Base-by-base conservation (phyloP, 208 protist genomes). In the Zelonia costaricensis region DNA sequence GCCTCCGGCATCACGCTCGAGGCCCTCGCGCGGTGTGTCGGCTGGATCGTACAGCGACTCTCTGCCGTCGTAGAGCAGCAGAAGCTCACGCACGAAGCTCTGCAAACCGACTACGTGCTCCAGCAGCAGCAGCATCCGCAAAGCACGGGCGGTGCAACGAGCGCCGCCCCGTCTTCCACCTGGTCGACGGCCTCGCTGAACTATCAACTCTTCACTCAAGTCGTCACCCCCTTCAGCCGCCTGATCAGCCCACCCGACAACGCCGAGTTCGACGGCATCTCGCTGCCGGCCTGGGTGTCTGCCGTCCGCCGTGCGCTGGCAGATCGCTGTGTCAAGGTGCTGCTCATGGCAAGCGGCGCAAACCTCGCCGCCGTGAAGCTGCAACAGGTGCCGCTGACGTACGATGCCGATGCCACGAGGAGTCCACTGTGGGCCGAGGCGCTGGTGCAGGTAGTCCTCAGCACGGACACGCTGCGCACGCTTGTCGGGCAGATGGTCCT, bases 401-500 rank as follows among this genome's bases (percentile, higher is more conserved):
- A 44, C 9, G 22, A 36, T 9, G 10, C 38, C 15, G 22, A 2
- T 0, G 43, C 54, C 18, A 28, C 47, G 44, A 25, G 33, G 8
- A 30, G 25, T 6, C 46, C 56, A 22, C 40, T 63, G 30, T 93
- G 82, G 83, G 79, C 75, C 0, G 42, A 60, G 13, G 76, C 69
- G 53, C 71, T 91, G 30, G 61, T 88, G 28, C 66, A 76, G 20
- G 75, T 69, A 3, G 48, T 81, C 33, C 62, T 94, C 38, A 67
- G 76, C 38, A 59, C 61, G 16, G 76, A 81, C 25, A 94, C 88
- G 3, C 69, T 94, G 22, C 63, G 77, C 12, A 86, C 82, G 3
- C 53, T 94, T 10, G 63, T 90, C 4, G 84, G 88, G 7, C 82
- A 88, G 74, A 69, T 94, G 39, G 55, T 57, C 12, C 56, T 94